Base-by-base conservation (phyloP, 495 filamentous ascomycete genomes). In the Penicillium steckii region DNA sequence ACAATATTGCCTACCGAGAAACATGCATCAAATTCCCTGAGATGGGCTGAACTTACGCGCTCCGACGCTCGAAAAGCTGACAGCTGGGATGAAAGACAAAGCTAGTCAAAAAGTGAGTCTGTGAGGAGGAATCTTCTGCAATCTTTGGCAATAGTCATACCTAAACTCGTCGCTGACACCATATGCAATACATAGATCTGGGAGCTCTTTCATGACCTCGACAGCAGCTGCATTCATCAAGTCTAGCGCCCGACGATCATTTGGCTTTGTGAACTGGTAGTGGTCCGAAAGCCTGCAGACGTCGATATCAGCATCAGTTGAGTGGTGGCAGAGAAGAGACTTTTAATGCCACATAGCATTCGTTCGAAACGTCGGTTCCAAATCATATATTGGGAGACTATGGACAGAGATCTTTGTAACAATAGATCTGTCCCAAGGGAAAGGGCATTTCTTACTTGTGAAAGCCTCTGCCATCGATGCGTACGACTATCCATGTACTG, bases 81-180 rank as follows among this genome's bases (percentile, higher is more conserved):
- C 84, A 89, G 3, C 77, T 79, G 52, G 90, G 90, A 62, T 91
- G 86, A 41, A 97, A 89, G 24, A 97, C 83, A 64, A 98, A 98
- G 62, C 90, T 95, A 19, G 19, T n/a, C n/a, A n/a, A n/a, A n/a
- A n/a, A n/a, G n/a, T n/a, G 8, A 15, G 32, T 30, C 27, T 3
- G 12, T 22, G 12, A 44, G 12, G 15, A 26, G 13, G 37, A 9
- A 24, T n/a, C 33, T 46, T 4, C 40, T 5, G 15, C 23, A 1
- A 22, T n/a, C 37, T 41, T 4, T 44, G 8, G 10, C 52, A 15
- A 13, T 18, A 15, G 18, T 56, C 57, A 44, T 66, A 87, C 90
- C 89, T 94, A 64, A 83, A 97, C 66, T 98, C 94, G 64, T 98
- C 94, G 61, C 90, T 95, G 46, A 94, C 83, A 6, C 94, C 94